phyloP scores from a whole-genome alignment of 164 flowering plant species.

The Chloranthus sessilifolius region DNA sequence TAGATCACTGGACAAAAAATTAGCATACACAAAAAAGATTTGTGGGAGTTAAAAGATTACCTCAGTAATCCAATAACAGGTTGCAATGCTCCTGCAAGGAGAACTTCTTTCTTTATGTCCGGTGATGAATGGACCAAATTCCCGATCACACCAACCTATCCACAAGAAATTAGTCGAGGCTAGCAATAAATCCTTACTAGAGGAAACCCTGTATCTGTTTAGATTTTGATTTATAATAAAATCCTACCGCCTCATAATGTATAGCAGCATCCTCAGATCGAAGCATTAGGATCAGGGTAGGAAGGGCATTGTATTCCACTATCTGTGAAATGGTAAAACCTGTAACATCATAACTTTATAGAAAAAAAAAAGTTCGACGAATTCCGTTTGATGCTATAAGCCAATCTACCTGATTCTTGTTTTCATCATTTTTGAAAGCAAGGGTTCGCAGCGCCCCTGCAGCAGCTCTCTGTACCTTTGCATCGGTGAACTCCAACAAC shows the following conservation, averaged over 20 bases:
- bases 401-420: slow-evolving; percentile 79
- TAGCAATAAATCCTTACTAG: background rate
- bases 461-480: slow-evolving; percentile 97
- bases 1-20: too few species aligned
- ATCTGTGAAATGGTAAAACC: slow-evolving; percentile 45
- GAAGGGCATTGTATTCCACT: slow-evolving; percentile 96
- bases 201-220: too few species aligned
- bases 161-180: slow-evolving; percentile 2
- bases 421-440: slow-evolving; percentile 97
- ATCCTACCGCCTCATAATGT: slow-evolving; percentile 94
- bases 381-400: slow-evolving; percentile 5
- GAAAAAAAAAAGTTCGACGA: background rate
- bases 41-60: too few species aligned
- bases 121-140: slow-evolving; percentile 98
- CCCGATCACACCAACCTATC: slow-evolving; percentile 97
- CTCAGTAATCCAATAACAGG: slow-evolving; percentile 93
- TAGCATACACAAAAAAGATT: too few species aligned
- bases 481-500: slow-evolving; percentile 77
- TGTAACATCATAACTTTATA: slow-evolving; percentile 2
- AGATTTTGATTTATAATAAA: background rate
- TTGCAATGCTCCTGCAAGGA: slow-evolving; percentile 93
- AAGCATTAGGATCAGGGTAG: slow-evolving; percentile 90
- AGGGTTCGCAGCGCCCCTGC: slow-evolving; percentile 95
- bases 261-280: slow-evolving; percentile 91
- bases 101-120: slow-evolving; percentile 90